phyloP scores from a whole-genome alignment of 2,329 filamentous ascomycete genomes.

The Verticillium zaregamsianum region DNA sequence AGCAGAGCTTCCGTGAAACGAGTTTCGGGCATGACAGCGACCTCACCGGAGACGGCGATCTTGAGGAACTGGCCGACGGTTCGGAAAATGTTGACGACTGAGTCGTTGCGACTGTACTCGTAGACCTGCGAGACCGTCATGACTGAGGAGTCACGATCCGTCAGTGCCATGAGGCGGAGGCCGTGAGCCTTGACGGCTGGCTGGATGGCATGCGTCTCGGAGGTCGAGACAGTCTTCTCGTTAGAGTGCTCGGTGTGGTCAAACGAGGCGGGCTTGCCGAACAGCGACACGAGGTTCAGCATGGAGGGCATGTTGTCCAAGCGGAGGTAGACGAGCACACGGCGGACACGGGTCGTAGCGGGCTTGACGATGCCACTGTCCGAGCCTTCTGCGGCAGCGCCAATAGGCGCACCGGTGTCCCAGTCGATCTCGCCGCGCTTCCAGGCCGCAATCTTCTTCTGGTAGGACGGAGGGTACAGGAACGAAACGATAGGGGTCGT shows the following conservation, averaged over 20 bases:
- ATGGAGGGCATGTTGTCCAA: slow-evolving; percentile 80
- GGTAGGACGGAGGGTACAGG: slow-evolving; percentile 58
- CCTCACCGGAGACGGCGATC: slow-evolving; percentile 74
- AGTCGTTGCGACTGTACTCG: slow-evolving; percentile 68
- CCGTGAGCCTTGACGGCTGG: slow-evolving; percentile 70
- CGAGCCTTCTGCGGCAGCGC: slow-evolving; percentile 20
- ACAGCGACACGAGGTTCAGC: slow-evolving; percentile 69
- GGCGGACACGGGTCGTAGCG: slow-evolving; percentile 41
- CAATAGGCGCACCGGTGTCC: slow-evolving; percentile 31
- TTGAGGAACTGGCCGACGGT: slow-evolving; percentile 83
- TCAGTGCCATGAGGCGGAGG: slow-evolving; percentile 80
- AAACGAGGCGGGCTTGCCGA: slow-evolving; percentile 45
- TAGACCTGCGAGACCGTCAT: slow-evolving; percentile 88
- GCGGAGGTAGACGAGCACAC: slow-evolving; percentile 75
- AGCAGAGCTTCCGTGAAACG: slow-evolving; percentile 76
- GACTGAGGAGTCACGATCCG: slow-evolving; percentile 88
- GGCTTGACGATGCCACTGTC: slow-evolving; percentile 16
- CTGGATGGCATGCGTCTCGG: slow-evolving; percentile 5
- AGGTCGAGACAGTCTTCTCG: not conserved
- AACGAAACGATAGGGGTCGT: slow-evolving; percentile 66
- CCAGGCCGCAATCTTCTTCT: slow-evolving; percentile 34
- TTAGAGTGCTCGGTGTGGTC: not conserved
- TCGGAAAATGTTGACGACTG: slow-evolving; percentile 86
- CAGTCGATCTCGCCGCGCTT: slow-evolving; percentile 77
- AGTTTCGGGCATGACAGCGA: slow-evolving; percentile 72